Percentiles rank a stretch among this genome's conserved stretches.
phyloP scores from a whole-genome alignment of 208 protist species.

The Leptomonas pyrrhocoris region DNA sequence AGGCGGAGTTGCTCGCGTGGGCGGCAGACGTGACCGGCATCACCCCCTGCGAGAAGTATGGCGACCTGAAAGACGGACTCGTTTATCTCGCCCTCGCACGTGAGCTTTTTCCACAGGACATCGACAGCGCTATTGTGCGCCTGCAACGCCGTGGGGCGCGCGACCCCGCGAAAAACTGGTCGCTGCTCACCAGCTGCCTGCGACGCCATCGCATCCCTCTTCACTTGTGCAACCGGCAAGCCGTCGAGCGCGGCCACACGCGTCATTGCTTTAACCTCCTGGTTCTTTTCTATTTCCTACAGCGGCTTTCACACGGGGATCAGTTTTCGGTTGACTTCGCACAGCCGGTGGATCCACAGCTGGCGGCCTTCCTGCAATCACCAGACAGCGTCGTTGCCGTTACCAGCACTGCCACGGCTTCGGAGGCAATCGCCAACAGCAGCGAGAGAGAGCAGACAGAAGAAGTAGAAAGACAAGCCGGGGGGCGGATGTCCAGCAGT shows the following conservation, averaged over 20 bases:
- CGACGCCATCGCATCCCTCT: constrained; percentile 44
- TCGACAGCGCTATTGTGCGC: constrained; percentile 30
- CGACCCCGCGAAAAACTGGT: constrained; percentile 55
- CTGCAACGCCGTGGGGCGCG: constrained; percentile 41
- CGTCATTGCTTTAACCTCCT: constrained; percentile 72
- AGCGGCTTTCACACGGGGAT: constrained; percentile 30
- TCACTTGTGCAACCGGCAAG: constrained; percentile 44
- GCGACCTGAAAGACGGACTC: constrained; percentile 65
- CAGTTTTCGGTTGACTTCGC: constrained; percentile 67
- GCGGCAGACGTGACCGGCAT: constrained; percentile 41
- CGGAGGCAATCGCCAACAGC: not conserved
- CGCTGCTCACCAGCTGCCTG: constrained; percentile 41
- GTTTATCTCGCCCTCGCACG: constrained; percentile 49
- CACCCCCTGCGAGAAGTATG: constrained; percentile 54
- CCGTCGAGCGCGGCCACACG: constrained; percentile 48
- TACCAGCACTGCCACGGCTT: not conserved
- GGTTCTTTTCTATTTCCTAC: constrained; percentile 77
- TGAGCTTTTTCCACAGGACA: constrained; percentile 35
- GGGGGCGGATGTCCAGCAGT: not conserved
- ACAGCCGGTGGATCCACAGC: constrained; percentile 52
- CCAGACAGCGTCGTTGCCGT: constrained; percentile 47
- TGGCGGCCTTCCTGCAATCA: constrained; percentile 72
- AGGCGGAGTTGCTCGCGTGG: constrained; percentile 62
- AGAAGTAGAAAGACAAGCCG: not conserved
- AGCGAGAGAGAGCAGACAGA: not conserved